Evolutionary conservation across 345 rosid genomes (phyloP), one percentile per base, ranked within the genome.

Genomic region (Hibiscus trionum): DNA sequence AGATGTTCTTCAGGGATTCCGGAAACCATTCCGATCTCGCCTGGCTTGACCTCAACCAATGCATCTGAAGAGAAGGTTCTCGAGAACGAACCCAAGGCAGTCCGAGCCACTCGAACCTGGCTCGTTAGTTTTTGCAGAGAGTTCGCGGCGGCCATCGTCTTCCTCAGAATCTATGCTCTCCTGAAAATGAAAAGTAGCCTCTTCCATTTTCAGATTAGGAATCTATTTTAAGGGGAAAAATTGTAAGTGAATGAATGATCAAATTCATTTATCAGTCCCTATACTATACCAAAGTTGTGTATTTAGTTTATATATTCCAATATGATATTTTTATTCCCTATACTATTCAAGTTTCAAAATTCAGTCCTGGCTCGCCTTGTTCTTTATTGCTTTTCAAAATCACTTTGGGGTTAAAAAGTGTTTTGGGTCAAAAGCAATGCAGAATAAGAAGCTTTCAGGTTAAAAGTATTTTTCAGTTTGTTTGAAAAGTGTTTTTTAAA

Each of bases 1-100:
- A 93, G 94, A 72, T 93, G 98, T 52, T 93, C 89, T 58, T 91
- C 88, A 14, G 98, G 99, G 74, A 93, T 96, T 12, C 98, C 97
- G 5, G 97, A 93, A 86, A 95, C 87, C 76, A 82, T 70, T 71
- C 98, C 98, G 77, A 95, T 79, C 88, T 95, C 98, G 46, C 94
- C 90, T 46, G 93, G 85, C 75, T 86, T 87, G 80, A 82, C 69
- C 85, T 93, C 91, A 14, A 87, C 87, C 86, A 93, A 79, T 33
- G 99, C 86, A 69, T 83, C 91, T 2, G 87, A 72, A 24, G 91
- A 78, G 83, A 81, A 84, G 3, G 87, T 61, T 27, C 91, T 81
- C 47, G 80, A 70, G 12, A 81, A 61, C 55, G 84, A 74, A n/a
- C 75, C 71, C 64, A 82, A 31, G 11, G 73, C 44, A 46, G 77